Base-by-base conservation (phyloP, 257 asterid genomes). In the Paraleonurus japonicus region DNA sequence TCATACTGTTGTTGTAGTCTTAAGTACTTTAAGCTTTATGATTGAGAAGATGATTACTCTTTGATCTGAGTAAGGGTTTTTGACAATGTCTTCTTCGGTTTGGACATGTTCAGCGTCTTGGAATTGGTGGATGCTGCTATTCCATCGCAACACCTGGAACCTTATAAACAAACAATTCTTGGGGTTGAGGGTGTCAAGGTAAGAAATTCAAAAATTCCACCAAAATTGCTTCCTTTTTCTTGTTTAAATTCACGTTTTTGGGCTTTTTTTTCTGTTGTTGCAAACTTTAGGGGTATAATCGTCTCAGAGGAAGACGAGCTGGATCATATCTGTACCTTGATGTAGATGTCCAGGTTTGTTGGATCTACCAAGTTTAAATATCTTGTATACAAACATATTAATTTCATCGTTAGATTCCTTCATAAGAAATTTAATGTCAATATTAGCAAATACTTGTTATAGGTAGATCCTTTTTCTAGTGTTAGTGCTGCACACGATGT, bases 61-160 rank as follows among this genome's bases (percentile, higher is more conserved):
- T 28, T 63, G 12, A 28, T 59, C 32, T 5, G 60, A 28, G n/a
- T 41, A 54, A 72, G 65, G 32, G 27, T 61, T 61, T n/a, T 48
- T 74, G 59, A 71, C 76, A 76, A 32, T 65, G 60, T 69, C 19
- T 57, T 63, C 7, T 55, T 66, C 80, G 47, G 41, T 65, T 30
- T 82, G 75, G 63, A 58, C 68, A 24, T 58, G 37, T 75, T 48
- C 60, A 94, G 99, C 72, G 72, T 89, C 81, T 73, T 95, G 92
- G 99, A 95, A 82, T 72, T 95, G 89, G 99, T 95, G 71, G 99
- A 95, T 84, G 99, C 99, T 84, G 98, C 99, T 72, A 79, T 95
- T 75, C 95, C 92, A 13, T 75, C 89, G 9, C 82, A 88, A 74
- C 72, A 71, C 28, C 76, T 95, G 74, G 95, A 88, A 75, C 97